Evolutionary conservation across 169 alveolate species (phyloP).

Genomic region (Plasmodium adleri): DNA sequence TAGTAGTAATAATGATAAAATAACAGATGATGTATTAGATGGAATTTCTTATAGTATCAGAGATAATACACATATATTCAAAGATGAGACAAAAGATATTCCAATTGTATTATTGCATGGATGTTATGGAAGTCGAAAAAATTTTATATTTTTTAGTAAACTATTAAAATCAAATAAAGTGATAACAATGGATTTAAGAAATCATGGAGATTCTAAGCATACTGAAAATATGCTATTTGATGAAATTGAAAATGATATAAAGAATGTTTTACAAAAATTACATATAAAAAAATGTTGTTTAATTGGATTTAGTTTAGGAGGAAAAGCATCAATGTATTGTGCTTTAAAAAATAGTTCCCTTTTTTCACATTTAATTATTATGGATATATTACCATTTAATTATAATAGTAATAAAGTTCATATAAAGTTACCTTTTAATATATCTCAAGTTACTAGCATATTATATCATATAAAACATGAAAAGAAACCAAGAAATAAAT

Average conservation of each 20-base stretch:
- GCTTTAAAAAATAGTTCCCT: conserved; percentile 48
- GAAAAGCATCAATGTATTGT: conserved; percentile 69
- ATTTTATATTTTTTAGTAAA: conserved; percentile 54
- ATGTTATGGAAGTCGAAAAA: conserved; percentile 63
- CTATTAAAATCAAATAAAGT: conserved; percentile 55
- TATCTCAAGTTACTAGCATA: conserved; percentile 19
- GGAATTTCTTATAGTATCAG: conserved; percentile 29
- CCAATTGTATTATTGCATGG: conserved; percentile 65
- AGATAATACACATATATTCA: conserved; percentile 55
- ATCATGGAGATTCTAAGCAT: conserved; percentile 74
- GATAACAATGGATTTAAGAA: conserved; percentile 51
- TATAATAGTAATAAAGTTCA: conserved; percentile 12
- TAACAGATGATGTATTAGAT: conserved; percentile 21
- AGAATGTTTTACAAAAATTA: conserved; percentile 31
- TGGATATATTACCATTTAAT: conserved; percentile 72
- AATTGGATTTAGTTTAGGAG: conserved; percentile 75
- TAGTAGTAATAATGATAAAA: conserved; percentile 8
- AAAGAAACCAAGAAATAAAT: conserved; percentile 35
- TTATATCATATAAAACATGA: conserved; percentile 37
- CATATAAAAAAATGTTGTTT: conserved; percentile 55
- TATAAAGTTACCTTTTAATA: conserved; percentile 37
- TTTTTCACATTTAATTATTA: conserved; percentile 47
- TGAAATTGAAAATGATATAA: conserved; percentile 65
- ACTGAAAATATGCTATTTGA: conserved; percentile 53
- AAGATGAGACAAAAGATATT: conserved; percentile 31